phyloP scores from a whole-genome alignment of 1,284 basidiomycete genomes.

The Trichosporon ovoides region DNA sequence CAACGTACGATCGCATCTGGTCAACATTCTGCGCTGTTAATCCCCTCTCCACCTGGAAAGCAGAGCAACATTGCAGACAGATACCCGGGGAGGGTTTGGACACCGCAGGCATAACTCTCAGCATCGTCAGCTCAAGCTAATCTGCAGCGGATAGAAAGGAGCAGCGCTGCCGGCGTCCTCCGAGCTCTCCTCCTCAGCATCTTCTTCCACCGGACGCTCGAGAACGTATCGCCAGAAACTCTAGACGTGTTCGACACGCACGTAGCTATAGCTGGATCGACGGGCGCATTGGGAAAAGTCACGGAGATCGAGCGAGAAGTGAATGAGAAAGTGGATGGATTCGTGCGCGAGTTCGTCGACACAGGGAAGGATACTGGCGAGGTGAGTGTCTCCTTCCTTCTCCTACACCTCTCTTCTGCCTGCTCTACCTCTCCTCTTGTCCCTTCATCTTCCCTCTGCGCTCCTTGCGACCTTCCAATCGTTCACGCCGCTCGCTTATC shows the following conservation, averaged over 20 bases:
- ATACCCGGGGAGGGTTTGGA: no score
- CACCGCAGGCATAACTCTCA: no score
- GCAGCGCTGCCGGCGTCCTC: conserved; percentile 28
- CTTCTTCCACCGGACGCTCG: conserved; percentile 42
- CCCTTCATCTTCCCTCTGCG: no score
- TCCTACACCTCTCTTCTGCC: no score
- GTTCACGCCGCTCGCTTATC: no score
- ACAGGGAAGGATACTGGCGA: conserved; percentile 21
- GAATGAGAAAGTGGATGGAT: conserved; percentile 31
- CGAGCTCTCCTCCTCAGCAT: conserved; percentile 35
- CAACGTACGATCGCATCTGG: no score
- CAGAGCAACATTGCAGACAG: no score
- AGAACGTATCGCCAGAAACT: conserved; percentile 37
- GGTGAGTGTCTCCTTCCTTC: conserved; percentile 16
- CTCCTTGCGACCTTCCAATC: no score
- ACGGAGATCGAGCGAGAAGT: conserved; percentile 31
- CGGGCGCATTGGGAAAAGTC: not conserved
- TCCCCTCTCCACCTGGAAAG: no score
- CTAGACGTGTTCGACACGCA: conserved; percentile 38
- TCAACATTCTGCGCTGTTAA: no score
- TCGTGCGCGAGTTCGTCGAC: conserved; percentile 27
- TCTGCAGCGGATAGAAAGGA: conserved; percentile 23
- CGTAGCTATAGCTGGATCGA: conserved; percentile 25
- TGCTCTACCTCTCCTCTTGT: no score
- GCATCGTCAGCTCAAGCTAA: no score